Evolutionary conservation across 2,329 filamentous ascomycete genomes (phyloP), one percentile per base, ranked within the genome.

Genomic region (Fusarium metavorans): DNA sequence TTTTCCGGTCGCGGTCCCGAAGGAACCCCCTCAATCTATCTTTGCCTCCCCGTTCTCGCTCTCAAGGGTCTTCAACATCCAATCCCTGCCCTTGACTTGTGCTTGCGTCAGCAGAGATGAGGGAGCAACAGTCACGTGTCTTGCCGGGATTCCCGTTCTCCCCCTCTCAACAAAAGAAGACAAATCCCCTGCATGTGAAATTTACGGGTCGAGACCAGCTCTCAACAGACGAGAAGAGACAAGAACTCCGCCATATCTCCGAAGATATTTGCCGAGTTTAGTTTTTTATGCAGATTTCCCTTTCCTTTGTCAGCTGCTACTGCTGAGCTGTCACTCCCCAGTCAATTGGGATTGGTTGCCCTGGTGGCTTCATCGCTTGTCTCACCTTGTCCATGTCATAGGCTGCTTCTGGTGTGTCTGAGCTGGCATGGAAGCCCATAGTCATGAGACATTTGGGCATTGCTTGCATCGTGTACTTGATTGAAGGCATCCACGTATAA

Each of bases 181-280:
- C 13, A 34, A 37, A 68, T 67, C 43, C 66, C 48, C 63, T 75
- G 69, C 72, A 75, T 66, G 69, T 70, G 69, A 73, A 52, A 52
- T 52, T 32, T 41, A 68, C 27, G 59, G 32, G 66, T 48, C 48
- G 6, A 52, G 23, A 20, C 34, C 27, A 66, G 52, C 52, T 65
- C 73, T 71, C 73, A 75, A 76, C 62, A 75, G 67, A n/a, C 23
- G 10, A 41, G 35, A 41, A 14, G 32, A 58, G 63, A 27, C 56
- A 34, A 66, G 68, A 74, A 74, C 60, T 64, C 73, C 73, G 72
- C 64, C 66, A 64, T 76, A 76, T 74, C 70, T 73, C 73, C 73
- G 73, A 32, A 23, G 10, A 4, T 50, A 57, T 67, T 62, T 64
- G 25, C 68, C 72, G 72, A 58, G 32, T 8, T 39, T 30, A 52